Base-by-base conservation (phyloP, 2,329 filamentous ascomycete species). In the Fusarium veterinarium region DNA sequence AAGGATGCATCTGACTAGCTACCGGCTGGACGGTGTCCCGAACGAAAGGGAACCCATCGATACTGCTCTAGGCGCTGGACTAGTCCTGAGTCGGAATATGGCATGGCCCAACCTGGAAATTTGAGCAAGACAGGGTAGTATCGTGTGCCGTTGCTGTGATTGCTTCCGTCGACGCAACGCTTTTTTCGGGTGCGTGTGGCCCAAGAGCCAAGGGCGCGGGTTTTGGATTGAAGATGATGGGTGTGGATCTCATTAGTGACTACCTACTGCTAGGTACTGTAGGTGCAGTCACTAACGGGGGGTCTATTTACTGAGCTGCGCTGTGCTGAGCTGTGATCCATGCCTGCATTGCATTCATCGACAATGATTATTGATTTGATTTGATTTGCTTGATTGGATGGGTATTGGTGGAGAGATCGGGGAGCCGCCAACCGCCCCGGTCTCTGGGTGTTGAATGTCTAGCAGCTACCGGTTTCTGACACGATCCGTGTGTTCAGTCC, bases 81-180 rank as follows among this genome's bases (percentile, higher is more conserved):
- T 71, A 71, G 64, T 60, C 69, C 69, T 45, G 44, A 64, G 68
- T 60, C 53, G 69, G 69, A 49, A 69, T 33, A 60, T 35, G 48
- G 64, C 68, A 71, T 68, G 46, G 28, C 69, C 69, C 45, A 71
- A 72, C 68, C 38, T 60, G 69, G 69, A 71, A 71, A 64, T 48
- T 37, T 48, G 31, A 40, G 30, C 25, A 71, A 69, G 51, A 64
- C 63, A 71, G 44, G 57, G 68, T 71, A 52, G 52, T 49, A 72
- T 69, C 53, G 68, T 68, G 57, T 49, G 44, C 64, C 48, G 45
- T 58, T 45, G 44, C 42, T 51, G 55, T 71, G 63, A 64, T 72
- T 67, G 53, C 53, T 68, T 71, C 69, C 41, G 63, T 72, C 69
- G 45, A 48, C 68, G 44, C 68, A 71, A 59, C 51, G 49, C 55